Conservation (phyloP, 2,329 filamentous ascomycete species). For the Graphilbum fragrans region DNA sequence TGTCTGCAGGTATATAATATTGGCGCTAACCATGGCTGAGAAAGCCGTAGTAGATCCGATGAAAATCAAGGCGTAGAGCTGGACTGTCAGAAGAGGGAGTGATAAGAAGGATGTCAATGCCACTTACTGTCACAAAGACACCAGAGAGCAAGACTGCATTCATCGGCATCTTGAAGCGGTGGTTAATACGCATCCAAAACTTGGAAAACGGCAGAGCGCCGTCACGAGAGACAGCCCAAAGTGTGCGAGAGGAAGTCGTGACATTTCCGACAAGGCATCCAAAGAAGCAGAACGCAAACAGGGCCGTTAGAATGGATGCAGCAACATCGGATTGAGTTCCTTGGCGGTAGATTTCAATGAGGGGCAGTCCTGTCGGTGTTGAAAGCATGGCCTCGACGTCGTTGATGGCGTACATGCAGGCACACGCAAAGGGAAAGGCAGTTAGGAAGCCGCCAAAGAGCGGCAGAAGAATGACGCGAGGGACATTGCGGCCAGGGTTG, state of each 20-base stretch:
- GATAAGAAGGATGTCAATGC: not conserved
- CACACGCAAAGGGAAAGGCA: slow-evolving; percentile 6
- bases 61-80: slow-evolving; percentile 17
- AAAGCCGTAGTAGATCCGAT: slow-evolving; percentile 16
- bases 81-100: not conserved
- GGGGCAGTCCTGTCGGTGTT: slow-evolving; percentile 7
- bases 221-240: slow-evolving; percentile 13
- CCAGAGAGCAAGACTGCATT: slow-evolving; percentile 12
- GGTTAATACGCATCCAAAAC: slow-evolving; percentile 13
- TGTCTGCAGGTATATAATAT: slow-evolving; percentile 6
- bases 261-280: slow-evolving; percentile 5
- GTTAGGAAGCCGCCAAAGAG: slow-evolving; percentile 4
- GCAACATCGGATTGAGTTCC: slow-evolving; percentile 2
- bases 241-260: slow-evolving; percentile 5
- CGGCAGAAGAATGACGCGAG: slow-evolving; percentile 3
- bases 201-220: slow-evolving; percentile 14
- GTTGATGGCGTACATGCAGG: slow-evolving; percentile 8
- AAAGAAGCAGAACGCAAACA: slow-evolving; percentile 10
- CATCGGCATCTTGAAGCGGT: slow-evolving; percentile 14
- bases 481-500: slow-evolving; percentile 7
- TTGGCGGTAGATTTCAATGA: slow-evolving; percentile 8
- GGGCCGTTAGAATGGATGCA: slow-evolving; percentile 3
- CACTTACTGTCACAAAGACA: slow-evolving; percentile 2
- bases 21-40: slow-evolving; percentile 7
- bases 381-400: slow-evolving; percentile 2